These are phyloP conservation scores for Tulasnella sp. DNA, from an alignment of 768 basidiomycete genomes.

Conservation along the genomic window DNA sequence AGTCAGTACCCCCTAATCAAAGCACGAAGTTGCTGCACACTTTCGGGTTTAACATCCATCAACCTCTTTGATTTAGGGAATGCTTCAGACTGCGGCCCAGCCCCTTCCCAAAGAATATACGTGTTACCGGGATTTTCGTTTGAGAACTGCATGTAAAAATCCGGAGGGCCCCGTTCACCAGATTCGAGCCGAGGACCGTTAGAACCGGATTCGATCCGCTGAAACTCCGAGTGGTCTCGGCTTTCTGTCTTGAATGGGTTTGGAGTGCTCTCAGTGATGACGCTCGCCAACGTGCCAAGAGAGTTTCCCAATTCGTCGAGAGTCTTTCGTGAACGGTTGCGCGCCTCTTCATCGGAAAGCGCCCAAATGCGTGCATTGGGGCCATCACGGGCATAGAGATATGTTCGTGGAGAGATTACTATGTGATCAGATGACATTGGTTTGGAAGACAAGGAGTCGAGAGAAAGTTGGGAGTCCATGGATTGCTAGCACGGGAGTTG, in stretches of 20 bases:
- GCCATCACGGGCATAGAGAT: background rate
- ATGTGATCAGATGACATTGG: background rate
- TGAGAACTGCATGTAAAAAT: background rate
- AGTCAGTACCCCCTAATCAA: background rate
- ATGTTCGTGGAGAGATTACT: background rate
- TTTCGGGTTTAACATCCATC: conserved; percentile 16
- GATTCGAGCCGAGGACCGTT: background rate
- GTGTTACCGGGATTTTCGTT: background rate
- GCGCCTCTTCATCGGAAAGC: background rate
- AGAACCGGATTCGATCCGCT: background rate
- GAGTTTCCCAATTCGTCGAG: background rate
- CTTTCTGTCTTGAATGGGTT: background rate
- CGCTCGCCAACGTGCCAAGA: background rate
- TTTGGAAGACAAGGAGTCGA: background rate
- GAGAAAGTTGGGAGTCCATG: background rate
- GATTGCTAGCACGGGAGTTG: background rate
- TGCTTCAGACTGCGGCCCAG: background rate
- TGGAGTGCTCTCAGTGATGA: background rate
- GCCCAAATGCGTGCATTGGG: background rate
- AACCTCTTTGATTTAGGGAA: background rate
- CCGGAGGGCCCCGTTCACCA: background rate
- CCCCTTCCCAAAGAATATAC: background rate
- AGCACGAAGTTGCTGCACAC: background rate
- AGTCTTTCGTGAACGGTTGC: background rate
- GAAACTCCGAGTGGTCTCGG: background rate